phyloP scores from a whole-genome alignment of 768 basidiomycete genomes.

The Tubosaeta sp. region DNA sequence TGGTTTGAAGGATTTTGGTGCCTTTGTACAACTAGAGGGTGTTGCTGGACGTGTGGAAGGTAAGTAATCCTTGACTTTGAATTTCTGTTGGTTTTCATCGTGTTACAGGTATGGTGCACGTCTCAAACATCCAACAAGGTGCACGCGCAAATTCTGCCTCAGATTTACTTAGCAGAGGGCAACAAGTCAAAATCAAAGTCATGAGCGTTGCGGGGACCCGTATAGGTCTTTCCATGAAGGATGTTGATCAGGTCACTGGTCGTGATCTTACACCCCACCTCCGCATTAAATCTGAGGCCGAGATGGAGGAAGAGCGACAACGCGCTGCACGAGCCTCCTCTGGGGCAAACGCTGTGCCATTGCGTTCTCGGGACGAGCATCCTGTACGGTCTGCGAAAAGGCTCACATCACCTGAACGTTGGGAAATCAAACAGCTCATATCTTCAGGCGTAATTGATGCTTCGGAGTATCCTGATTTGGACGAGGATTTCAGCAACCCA shows the following conservation, averaged over 20 bases:
- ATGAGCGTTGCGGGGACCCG: conserved; percentile 85
- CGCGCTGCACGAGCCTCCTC: conserved; percentile 61
- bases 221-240: conserved; percentile 92
- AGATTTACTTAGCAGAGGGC: conserved; percentile 81
- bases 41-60: conserved; percentile 85
- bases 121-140: conserved; percentile 85
- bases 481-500: conserved; percentile 78
- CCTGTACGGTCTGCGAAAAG: conserved; percentile 77
- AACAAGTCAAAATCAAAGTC: conserved; percentile 92
- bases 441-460: conserved; percentile 90
- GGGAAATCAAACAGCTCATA: conserved; percentile 99
- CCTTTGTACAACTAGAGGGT: conserved; percentile 89
- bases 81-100: conserved; percentile 3
- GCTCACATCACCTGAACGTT: conserved; percentile 92
- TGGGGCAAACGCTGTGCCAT: conserved; percentile 84
- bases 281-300: conserved; percentile 90
- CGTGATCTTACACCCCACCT: conserved; percentile 93
- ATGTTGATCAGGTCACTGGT: conserved; percentile 89
- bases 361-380: conserved; percentile 51
- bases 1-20: conserved; percentile 91
- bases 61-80: conserved; percentile 33
- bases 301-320: conserved; percentile 77
- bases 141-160: conserved; percentile 81
- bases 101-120: conserved; percentile 87
- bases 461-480: conserved; percentile 90